phyloP scores from a whole-genome alignment of 345 rosid genomes.

The Turnera subulata region DNA sequence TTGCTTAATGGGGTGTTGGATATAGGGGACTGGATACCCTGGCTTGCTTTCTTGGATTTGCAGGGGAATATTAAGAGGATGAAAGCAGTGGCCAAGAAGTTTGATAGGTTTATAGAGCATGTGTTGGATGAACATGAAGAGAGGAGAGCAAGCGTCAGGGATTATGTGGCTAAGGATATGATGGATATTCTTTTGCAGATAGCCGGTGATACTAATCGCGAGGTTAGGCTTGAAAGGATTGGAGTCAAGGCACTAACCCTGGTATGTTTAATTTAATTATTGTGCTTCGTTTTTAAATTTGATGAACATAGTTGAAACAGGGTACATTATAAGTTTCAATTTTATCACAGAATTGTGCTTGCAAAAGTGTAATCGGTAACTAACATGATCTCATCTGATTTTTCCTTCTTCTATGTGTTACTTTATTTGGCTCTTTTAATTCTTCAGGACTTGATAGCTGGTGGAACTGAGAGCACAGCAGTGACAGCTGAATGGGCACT shows the following conservation, averaged over 20 bases:
- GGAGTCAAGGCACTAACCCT: slow-evolving; percentile 57
- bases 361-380: too few species aligned
- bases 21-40: slow-evolving; percentile 65
- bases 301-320: too few species aligned
- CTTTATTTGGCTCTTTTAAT: background rate
- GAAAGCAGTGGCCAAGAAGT: slow-evolving; percentile 53
- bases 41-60: slow-evolving; percentile 53
- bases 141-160: slow-evolving; percentile 28
- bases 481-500: slow-evolving; percentile 64
- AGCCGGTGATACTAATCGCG: slow-evolving; percentile 57
- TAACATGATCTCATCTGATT: too few species aligned
- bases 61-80: slow-evolving; percentile 60
- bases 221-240: slow-evolving; percentile 53
- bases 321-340: too few species aligned
- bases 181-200: slow-evolving; percentile 58
- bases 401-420: too few species aligned
- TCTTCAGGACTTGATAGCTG: slow-evolving; percentile 51
- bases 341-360: too few species aligned
- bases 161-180: slow-evolving; percentile 52
- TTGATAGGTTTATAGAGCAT: slow-evolving; percentile 52
- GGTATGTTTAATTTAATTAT: slow-evolving; percentile 16
- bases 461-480: slow-evolving; percentile 64
- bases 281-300: too few species aligned
- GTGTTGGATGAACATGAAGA: slow-evolving; percentile 53
- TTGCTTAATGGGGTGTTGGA: slow-evolving; percentile 53